phyloP scores from a whole-genome alignment of 257 asterid genomes.

The Ilex asprella region DNA sequence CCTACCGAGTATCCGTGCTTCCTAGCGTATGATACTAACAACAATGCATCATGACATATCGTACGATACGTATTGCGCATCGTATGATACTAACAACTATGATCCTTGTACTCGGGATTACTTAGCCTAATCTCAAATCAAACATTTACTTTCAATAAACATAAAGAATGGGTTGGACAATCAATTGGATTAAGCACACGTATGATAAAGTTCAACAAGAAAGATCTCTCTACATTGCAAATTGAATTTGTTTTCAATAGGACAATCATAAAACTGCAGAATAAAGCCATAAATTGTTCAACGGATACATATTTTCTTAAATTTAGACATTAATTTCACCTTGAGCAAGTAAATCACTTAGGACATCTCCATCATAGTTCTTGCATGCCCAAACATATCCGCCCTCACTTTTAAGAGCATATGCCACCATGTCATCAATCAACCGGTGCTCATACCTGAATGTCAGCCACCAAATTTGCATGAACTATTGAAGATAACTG shows the following conservation, averaged over 20 bases:
- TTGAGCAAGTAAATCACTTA: constrained; percentile 94
- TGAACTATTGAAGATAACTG: constrained; percentile 3
- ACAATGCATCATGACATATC: too few relatives aligned
- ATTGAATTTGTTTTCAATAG: background rate
- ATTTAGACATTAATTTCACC: constrained; percentile 34
- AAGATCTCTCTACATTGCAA: background rate
- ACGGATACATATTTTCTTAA: too few relatives aligned
- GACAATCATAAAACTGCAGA: background rate
- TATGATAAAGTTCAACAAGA: background rate
- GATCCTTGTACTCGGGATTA: too few relatives aligned
- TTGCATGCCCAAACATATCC: constrained; percentile 99
- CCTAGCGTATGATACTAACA: too few relatives aligned
- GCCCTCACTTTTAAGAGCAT: constrained; percentile 85
- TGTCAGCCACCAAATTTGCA: constrained; percentile 7
- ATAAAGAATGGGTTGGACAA: background rate
- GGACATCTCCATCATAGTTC: constrained; percentile 95
- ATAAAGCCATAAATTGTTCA: too few relatives aligned
- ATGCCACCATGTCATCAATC: constrained; percentile 98
- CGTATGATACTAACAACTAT: too few relatives aligned
- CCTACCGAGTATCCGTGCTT: too few relatives aligned
- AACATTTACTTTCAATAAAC: background rate
- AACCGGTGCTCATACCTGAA: constrained; percentile 92
- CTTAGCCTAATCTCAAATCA: background rate
- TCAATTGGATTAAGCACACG: background rate
- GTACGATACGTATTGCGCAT: too few relatives aligned